Evolutionary conservation across 2,329 filamentous ascomycete species (phyloP).

Genomic region (Diaporthe eres): DNA sequence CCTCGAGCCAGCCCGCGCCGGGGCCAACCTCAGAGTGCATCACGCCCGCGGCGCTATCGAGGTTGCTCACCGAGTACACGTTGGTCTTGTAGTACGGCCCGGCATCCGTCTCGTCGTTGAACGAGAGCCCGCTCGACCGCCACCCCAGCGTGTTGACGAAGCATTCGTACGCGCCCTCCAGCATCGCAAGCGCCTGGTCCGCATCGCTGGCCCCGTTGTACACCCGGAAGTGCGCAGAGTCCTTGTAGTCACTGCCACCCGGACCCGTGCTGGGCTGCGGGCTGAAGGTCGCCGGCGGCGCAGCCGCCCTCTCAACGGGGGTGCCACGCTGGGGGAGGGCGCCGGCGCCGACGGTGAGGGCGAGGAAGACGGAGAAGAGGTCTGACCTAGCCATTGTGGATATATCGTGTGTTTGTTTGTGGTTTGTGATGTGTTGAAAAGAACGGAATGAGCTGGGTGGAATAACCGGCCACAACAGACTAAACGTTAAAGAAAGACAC

Average conservation of each 20-base stretch:
- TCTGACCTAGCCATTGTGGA: slow-evolving; percentile 11
- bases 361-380: slow-evolving; percentile 15
- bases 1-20: slow-evolving; percentile 12
- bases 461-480: slow-evolving; percentile 6
- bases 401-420: neutral
- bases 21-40: slow-evolving; percentile 7
- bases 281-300: slow-evolving; percentile 13
- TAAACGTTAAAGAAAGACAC: neutral
- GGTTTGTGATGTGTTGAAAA: neutral
- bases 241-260: slow-evolving; percentile 50
- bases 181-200: slow-evolving; percentile 52
- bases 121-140: slow-evolving; percentile 52
- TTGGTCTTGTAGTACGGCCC: slow-evolving; percentile 23
- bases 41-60: neutral
- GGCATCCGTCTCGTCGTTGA: slow-evolving; percentile 43
- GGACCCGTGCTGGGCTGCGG: slow-evolving; percentile 44
- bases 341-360: slow-evolving; percentile 1
- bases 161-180: slow-evolving; percentile 61
- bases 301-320: slow-evolving; percentile 11
- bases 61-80: slow-evolving; percentile 3
- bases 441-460: neutral
- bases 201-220: slow-evolving; percentile 52
- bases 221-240: slow-evolving; percentile 58
- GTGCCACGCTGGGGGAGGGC: slow-evolving; percentile 2
- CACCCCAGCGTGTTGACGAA: slow-evolving; percentile 52